Evolutionary conservation across 768 basidiomycete genomes (phyloP), one percentile per base, ranked within the genome.

Genomic region (Trametes cingulata): DNA sequence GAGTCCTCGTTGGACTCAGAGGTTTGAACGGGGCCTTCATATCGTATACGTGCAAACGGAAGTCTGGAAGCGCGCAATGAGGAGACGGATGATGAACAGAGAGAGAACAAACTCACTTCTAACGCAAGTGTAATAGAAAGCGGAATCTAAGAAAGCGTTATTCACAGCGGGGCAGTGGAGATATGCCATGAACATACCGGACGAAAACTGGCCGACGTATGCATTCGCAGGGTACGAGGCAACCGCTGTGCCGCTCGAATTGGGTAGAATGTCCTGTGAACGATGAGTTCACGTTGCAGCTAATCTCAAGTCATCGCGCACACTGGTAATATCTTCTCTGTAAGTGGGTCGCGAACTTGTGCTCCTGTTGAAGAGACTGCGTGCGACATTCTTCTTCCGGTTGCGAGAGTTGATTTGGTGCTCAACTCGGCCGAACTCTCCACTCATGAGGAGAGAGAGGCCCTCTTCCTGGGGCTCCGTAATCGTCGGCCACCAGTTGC

Each of bases 41-140:
- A 69, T 91, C 89, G 68, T 94, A 99, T 4, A 99, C 81, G 70
- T 97, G 91, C 24, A 98, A 77, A 37, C 84, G 84, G 69, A 95
- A 98, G 72, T 96, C 93, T 90, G 72, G 57, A 33, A 51, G n/a
- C 27, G 42, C 7, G 49, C 8, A 46, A 39, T 35, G 52, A 51
- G 48, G 51, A 20, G 33, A 43, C 35, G 33, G n/a, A n/a, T 36
- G 1, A 15, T 20, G 40, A 40, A 57, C n/a, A 7, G 35, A 39
- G 27, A 35, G 12, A n/a, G 12, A 58, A 55, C 14, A 27, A 6
- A 50, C 69, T 53, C 58, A 89, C 90, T 90, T 82, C 91, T 88
- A 45, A 84, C 86, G 66, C 95, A 96, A 3, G 95, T 94, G 72
- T 97, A 98, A 71, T 91, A 98, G 72, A 97, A 95, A 0, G 89